Base-by-base conservation (phyloP, 2,329 filamentous ascomycete species). In the Paraphoma chrysanthemicola region DNA sequence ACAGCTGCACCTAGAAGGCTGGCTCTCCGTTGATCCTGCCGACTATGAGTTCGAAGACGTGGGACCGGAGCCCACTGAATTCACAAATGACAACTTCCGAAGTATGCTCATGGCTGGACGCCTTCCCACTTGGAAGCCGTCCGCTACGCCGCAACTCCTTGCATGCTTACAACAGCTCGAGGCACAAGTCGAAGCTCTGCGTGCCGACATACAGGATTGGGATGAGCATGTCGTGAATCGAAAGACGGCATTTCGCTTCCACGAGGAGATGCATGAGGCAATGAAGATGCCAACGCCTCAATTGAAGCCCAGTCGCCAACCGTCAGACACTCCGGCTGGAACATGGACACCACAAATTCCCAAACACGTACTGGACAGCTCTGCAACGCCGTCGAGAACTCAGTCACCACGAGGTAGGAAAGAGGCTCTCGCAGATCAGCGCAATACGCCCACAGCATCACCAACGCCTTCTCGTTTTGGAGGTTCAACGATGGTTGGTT, bases 1-100 rank as follows among this genome's bases (percentile, higher is more conserved):
- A 6, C 90, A 91, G 60, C 89, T 97, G 70, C 87, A 88, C 17
- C 83, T 97, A 11, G 92, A 97, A 70, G 90, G 91, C n/a, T 99
- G 95, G 94, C 80, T 98, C 30, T 81, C 94, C 6, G 88, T 92
- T 14, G 87, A 89, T 51, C 90, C 91, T 4, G 81, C 71, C 7
- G 68, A 75, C 31, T 79, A 79, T 54, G 65, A 73, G 23, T 78
- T 78, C 54, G 58, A 67, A 39, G 63, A 68, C 12, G 53, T 56
- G 11, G 64, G 62, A 9, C 53, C 48, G 14, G 72, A 71, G 42
- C 53, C 66, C 16, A 62, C 67, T 12, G 47, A 63, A 2, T 69
- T 70, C 53, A 61, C 65, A 0, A 72, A 70, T 31, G 73, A 77
- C 2, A 64, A 60, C 38, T 55, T 75, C 23, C 67, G 65, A 16